Evolutionary conservation across 352 stramenopile species (phyloP).

Genomic region (Pythium periplocum): DNA sequence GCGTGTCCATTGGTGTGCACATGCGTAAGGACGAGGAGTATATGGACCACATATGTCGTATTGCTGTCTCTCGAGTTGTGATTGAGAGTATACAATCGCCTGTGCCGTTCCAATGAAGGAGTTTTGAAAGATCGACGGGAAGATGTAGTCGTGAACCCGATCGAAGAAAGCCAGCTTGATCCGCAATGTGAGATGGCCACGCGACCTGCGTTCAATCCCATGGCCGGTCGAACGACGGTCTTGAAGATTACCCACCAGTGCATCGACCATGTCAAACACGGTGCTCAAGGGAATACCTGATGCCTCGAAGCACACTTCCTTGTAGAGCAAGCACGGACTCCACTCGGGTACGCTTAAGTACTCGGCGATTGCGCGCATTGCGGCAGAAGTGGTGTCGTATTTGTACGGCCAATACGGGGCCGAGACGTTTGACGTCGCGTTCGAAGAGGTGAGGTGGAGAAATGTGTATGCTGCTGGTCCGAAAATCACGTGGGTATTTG

Average conservation of each 20-base stretch:
- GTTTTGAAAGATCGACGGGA: conserved; percentile 19
- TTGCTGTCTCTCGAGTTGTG: neutral
- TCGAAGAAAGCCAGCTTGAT: conserved; percentile 1
- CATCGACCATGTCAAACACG: conserved; percentile 8
- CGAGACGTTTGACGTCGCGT: neutral
- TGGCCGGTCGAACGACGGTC: neutral
- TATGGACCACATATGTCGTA: neutral
- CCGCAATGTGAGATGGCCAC: too few species aligned
- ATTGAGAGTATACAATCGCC: conserved; percentile 12
- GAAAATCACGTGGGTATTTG: conserved; percentile 1
- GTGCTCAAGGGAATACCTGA: neutral
- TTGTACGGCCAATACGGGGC: conserved; percentile 9
- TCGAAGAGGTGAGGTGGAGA: neutral
- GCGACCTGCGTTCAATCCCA: too few species aligned
- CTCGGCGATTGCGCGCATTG: conserved; percentile 2
- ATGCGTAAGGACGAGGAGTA: neutral
- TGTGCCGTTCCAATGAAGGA: conserved; percentile 8
- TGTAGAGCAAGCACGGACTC: conserved; percentile 6
- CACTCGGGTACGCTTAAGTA: neutral
- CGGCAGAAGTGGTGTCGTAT: conserved; percentile 11
- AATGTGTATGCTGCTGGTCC: too few species aligned
- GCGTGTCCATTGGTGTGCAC: neutral
- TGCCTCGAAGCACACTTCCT: neutral
- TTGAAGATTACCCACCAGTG: conserved; percentile 1
- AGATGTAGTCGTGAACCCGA: conserved; percentile 15